phyloP scores from a whole-genome alignment of 352 stramenopile genomes.

The Globisporangium solare region DNA sequence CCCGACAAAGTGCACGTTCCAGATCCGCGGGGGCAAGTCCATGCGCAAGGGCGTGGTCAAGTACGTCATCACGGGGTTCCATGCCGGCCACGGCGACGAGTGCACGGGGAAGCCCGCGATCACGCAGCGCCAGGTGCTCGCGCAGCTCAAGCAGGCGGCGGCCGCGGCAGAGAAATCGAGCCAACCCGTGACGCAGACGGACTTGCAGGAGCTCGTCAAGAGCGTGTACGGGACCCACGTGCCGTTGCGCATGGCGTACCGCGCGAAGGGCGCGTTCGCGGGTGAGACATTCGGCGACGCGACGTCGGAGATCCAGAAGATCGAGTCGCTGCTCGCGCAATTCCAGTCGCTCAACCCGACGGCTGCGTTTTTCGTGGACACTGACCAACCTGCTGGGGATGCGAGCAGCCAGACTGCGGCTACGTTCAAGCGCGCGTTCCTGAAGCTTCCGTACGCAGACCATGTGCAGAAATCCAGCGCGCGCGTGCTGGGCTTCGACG shows the following conservation, averaged over 20 bases:
- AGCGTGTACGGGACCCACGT: constrained; percentile 11
- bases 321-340: constrained; percentile 37
- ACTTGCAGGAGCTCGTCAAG: constrained; percentile 25
- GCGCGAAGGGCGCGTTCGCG: constrained; percentile 31
- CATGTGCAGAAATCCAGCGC: constrained; percentile 27
- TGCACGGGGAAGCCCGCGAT: constrained; percentile 32
- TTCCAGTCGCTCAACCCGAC: constrained; percentile 41
- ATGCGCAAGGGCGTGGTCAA: constrained; percentile 7
- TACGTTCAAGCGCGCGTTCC: constrained; percentile 36
- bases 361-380: constrained; percentile 25
- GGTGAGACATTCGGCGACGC: constrained; percentile 23
- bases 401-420: constrained; percentile 10
- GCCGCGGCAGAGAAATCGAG: constrained; percentile 26
- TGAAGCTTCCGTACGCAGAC: constrained; percentile 39
- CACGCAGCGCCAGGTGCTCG: constrained; percentile 36
- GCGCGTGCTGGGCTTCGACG: constrained; percentile 31
- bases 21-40: constrained; percentile 30
- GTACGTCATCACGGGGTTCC: constrained; percentile 23
- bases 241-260: constrained; percentile 26
- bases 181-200: constrained; percentile 23
- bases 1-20: constrained; percentile 29
- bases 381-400: constrained; percentile 17
- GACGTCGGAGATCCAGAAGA: constrained; percentile 29
- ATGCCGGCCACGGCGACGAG: constrained; percentile 24
- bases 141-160: constrained; percentile 24